Percentiles rank a stretch among this genome's conserved stretches.
Evolutionary conservation across 164 flowering plant species (phyloP).

Genomic region (Vitis rotundifolia): DNA sequence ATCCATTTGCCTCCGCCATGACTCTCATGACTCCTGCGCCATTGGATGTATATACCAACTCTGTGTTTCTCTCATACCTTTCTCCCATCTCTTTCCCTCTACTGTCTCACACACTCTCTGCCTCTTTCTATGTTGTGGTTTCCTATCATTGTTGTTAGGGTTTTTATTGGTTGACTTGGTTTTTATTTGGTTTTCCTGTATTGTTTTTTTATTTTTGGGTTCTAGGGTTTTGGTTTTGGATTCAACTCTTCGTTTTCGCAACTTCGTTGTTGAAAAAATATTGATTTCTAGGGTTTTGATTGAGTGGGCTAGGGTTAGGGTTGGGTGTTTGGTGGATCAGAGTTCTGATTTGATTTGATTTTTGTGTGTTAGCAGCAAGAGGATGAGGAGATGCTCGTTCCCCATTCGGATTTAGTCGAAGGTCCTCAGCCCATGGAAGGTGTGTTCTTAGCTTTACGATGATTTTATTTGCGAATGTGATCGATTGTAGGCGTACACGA

Average conservation of each 20-base stretch:
- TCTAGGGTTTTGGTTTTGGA: constrained; percentile 7
- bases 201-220: constrained; percentile 5
- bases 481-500: not conserved
- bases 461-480: not conserved
- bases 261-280: not conserved
- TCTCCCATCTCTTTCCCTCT: not conserved
- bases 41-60: constrained; percentile 46
- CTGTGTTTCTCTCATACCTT: not conserved
- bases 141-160: not conserved
- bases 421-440: constrained; percentile 89
- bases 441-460: not conserved
- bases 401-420: constrained; percentile 73
- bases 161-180: not conserved
- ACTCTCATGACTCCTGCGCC: constrained; percentile 76
- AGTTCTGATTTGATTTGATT: constrained; percentile 24
- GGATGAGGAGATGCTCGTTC: constrained; percentile 92
- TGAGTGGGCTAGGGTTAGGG: constrained; percentile 5
- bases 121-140: not conserved
- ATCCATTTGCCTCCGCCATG: constrained; percentile 38
- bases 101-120: not conserved
- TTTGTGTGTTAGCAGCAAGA: constrained; percentile 61
- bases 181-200: not conserved
- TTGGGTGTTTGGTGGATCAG: constrained; percentile 19
- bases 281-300: constrained; percentile 40
- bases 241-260: constrained; percentile 6